Percentiles rank a stretch among this genome's conserved stretches.
These are phyloP conservation scores for Vitis rotundifolia DNA, from an alignment of 164 flowering plant species.

Conservation along the genomic window DNA sequence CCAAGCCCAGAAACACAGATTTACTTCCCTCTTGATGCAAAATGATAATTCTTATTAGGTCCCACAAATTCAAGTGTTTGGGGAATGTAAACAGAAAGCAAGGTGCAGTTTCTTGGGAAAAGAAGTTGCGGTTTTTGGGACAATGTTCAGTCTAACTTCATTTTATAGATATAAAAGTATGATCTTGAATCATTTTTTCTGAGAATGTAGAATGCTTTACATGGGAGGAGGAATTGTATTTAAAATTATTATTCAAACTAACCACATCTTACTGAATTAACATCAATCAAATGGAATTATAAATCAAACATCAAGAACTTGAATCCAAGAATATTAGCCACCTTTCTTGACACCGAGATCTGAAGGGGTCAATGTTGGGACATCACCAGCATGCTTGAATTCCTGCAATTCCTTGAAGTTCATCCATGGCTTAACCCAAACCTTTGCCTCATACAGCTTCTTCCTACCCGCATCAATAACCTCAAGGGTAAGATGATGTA, in stretches of 20 bases:
- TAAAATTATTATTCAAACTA: not conserved
- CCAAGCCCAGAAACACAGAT: not conserved
- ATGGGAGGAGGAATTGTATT: too few relatives aligned
- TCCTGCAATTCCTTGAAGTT: conserved; percentile 74
- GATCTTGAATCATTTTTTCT: too few relatives aligned
- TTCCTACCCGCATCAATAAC: conserved; percentile 68
- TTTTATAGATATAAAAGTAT: not conserved
- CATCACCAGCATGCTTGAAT: conserved; percentile 56
- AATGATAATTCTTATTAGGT: not conserved
- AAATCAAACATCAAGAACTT: not conserved
- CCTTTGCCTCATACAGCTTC: conserved; percentile 71
- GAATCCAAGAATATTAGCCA: conserved; percentile 12
- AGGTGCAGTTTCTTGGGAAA: not conserved
- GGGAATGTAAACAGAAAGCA: not conserved
- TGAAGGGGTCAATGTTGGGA: conserved; percentile 45
- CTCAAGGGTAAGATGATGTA: conserved; percentile 71
- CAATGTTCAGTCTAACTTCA: not conserved
- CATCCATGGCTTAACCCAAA: conserved; percentile 87
- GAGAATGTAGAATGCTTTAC: too few relatives aligned
- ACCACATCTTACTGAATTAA: not conserved
- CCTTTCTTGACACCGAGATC: conserved; percentile 68
- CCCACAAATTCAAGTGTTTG: not conserved
- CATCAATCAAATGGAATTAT: not conserved
- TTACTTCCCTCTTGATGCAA: not conserved
- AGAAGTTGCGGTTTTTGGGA: not conserved